Evolutionary conservation across 495 filamentous ascomycete genomes (phyloP), one percentile per base, ranked within the genome.

Genomic region (Trypethelium eluteriae): DNA sequence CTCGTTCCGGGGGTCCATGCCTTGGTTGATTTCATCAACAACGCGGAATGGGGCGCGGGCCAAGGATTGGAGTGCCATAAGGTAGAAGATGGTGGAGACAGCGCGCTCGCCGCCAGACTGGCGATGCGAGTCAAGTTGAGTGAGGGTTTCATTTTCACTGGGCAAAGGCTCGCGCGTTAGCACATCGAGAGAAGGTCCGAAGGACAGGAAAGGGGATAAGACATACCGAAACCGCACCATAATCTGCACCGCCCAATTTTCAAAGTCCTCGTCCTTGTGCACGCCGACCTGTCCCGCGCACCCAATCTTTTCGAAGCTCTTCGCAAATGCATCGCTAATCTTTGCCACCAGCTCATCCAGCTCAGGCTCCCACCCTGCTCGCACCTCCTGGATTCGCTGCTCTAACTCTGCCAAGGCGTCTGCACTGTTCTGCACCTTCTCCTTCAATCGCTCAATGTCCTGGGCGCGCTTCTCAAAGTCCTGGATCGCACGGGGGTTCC

Each of bases 1-100:
- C 79, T 98, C 94, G 77, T 98, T 98, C 56, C 95, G 86, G 34
- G 95, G 93, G 77, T 98, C 94, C 94, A 98, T 98, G 68, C 94
- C 94, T 79, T 98, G 94, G 72, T 98, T 98, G 79, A 98, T 98
- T 78, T 98, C 94, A 78, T 98, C 94, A 64, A 99, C 94, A 49
- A 98, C 94, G 64, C 94, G 92, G 87, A 99, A 99, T n/a, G 94
- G 94, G 2, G 91, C 89, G 69, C 91, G 90, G 2, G 94, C 93
- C 70, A 98, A 87, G 18, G 90, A 89, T 76, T 99, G 94, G 9
- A 99, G 84, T 1, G 95, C 90, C 93, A 99, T 98, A 68, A 99
- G 90, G 77, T 97, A 99, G 83, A 97, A 99, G 74, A 99, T 96
- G 2, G 94, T 99, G 39, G 89, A 93, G 39, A 99, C 94, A 36